Percentiles rank a stretch among this genome's conserved stretches.
Conservation (phyloP, 768 basidiomycete species). For the Boletellus ananas region DNA sequence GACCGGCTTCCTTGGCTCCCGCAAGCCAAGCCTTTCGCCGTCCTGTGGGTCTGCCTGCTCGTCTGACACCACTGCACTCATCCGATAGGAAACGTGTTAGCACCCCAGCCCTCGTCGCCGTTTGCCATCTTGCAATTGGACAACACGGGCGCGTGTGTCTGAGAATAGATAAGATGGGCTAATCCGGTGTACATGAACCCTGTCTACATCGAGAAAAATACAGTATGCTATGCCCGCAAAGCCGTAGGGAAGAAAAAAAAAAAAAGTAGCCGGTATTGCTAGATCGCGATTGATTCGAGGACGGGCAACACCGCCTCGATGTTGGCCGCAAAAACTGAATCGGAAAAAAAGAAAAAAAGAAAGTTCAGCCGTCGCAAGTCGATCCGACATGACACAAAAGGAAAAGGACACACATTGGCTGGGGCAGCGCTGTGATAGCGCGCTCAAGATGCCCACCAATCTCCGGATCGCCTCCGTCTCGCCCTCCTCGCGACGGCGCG, state of each 20-base stretch:
- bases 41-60: slow-evolving; percentile 12
- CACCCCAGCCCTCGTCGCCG: slow-evolving; percentile 24
- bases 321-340: slow-evolving; percentile 19
- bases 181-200: not conserved
- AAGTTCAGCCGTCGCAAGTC: not conserved
- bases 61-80: not conserved
- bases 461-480: slow-evolving; percentile 15
- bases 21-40: slow-evolving; percentile 23
- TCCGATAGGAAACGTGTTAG: slow-evolving; percentile 2
- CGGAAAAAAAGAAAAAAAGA: not conserved
- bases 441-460: slow-evolving; percentile 14
- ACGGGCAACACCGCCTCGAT: slow-evolving; percentile 25
- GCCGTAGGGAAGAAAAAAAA: not conserved
- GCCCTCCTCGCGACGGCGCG: slow-evolving; percentile 10
- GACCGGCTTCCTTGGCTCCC: slow-evolving; percentile 8
- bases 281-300: slow-evolving; percentile 18
- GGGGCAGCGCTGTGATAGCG: slow-evolving; percentile 16
- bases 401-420: slow-evolving; percentile 16
- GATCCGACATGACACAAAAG: not conserved
- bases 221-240: not conserved
- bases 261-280: not conserved
- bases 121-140: slow-evolving; percentile 21
- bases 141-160: slow-evolving; percentile 16
- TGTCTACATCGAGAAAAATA: not conserved
- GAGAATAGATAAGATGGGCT: not conserved